Evolutionary conservation across 345 rosid species (phyloP), one percentile per base, ranked within the genome.

Genomic region (Gossypium mustelinum): DNA sequence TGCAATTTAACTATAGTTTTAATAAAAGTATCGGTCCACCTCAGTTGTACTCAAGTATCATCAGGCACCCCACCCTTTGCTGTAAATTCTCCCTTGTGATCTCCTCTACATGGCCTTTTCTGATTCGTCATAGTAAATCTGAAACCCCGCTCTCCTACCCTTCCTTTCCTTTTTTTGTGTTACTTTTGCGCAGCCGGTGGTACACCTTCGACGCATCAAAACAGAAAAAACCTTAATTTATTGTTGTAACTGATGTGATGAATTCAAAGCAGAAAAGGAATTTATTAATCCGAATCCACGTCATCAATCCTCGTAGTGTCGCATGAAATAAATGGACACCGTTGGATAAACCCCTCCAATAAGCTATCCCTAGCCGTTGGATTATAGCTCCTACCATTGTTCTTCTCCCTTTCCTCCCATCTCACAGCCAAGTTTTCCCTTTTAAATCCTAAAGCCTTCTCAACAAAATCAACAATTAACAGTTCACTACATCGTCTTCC

Each of bases 271-370:
- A 16, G n/a, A 2, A 9, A 81, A 34, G 12, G 50, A 16, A 8
- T 18, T 3, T 2, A 75, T 75, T 62, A 77, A 63, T 70, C 68
- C 47, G 18, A 5, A 7, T 63, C 83, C 87, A 84, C 75, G 84
- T 84, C 87, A 84, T 25, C 77, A 63, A 84, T 84, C 87, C 83
- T 56, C 51, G 77, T 75, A 60, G 70, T 17, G 6, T n/a, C 60
- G n/a, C 66, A 55, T 52, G 3, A 41, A 70, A 66, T 5, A 13
- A 20, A 2, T 27, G 3, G 24, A 9, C 67, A 2, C 87, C 85
- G 83, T 84, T 29, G 34, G 87, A 84, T 83, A 44, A 1, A 14
- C 11, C 12, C 10, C 59, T 3, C 0, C 34, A 13, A 7, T 56
- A 10, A 47, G 2, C 20, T 0, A 51, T 27, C 82, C 83, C 83